These are phyloP conservation scores for Vaccinium myrtillus DNA, from an alignment of 148 eudicot species.

Conservation along the genomic window DNA sequence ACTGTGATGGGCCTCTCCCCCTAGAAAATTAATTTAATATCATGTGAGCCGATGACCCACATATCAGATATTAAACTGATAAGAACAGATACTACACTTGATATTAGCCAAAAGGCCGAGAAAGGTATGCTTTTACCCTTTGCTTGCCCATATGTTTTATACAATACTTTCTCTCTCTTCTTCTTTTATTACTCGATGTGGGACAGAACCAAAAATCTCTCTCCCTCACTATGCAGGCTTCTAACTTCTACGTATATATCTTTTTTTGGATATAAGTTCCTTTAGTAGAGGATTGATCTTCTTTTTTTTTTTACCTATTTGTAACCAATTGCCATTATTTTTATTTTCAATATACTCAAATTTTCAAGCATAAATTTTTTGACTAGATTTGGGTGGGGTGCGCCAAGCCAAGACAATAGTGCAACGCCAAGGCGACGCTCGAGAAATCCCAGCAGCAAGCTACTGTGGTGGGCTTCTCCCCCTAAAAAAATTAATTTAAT, in stretches of 20 bases:
- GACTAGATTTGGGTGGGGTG: not conserved
- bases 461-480: not conserved
- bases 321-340: no score
- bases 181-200: not conserved
- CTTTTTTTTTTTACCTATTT: no score
- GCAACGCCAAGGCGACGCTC: not conserved
- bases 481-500: not conserved
- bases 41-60: no score
- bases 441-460: not conserved
- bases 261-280: no score
- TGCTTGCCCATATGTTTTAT: not conserved
- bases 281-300: no score
- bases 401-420: not conserved
- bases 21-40: not conserved
- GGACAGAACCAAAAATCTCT: not conserved
- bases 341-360: no score
- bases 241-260: no score
- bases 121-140: constrained; percentile 18
- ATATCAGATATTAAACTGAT: no score
- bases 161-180: not conserved
- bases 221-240: no score
- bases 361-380: no score
- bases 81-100: constrained; percentile 50
- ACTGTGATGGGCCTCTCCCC: not conserved
- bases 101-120: constrained; percentile 91